Evolutionary conservation across 2,329 filamentous ascomycete genomes (phyloP).

Genomic region (Aspergillus ruber): DNA sequence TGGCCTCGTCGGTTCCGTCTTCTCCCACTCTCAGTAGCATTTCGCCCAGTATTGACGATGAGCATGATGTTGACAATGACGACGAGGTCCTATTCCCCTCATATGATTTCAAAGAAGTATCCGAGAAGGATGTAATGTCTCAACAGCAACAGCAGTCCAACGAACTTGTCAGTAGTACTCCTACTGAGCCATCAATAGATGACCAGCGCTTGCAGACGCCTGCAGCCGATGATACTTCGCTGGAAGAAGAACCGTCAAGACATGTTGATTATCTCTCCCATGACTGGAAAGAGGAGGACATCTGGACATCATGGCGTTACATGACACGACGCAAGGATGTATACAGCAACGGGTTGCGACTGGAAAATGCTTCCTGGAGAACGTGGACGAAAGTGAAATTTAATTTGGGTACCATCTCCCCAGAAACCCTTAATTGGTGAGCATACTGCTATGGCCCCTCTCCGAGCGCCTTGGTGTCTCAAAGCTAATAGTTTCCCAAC

Average conservation of each 20-base stretch:
- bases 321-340: slow-evolving; percentile 72
- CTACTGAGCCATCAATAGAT: slow-evolving; percentile 25
- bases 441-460: slow-evolving; percentile 23
- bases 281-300: slow-evolving; percentile 90
- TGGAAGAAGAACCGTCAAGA: slow-evolving; percentile 67
- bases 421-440: slow-evolving; percentile 89
- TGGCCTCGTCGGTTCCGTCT: slow-evolving; percentile 31
- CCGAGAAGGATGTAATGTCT: slow-evolving; percentile 33
- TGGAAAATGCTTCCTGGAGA: slow-evolving; percentile 96
- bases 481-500: slow-evolving; percentile 8
- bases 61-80: slow-evolving; percentile 15
- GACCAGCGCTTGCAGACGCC: slow-evolving; percentile 53
- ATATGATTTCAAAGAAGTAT: slow-evolving; percentile 41
- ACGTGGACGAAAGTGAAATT: slow-evolving; percentile 94
- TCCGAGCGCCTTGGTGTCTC: not conserved
- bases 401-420: slow-evolving; percentile 76
- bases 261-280: slow-evolving; percentile 96
- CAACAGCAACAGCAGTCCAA: slow-evolving; percentile 8
- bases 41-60: slow-evolving; percentile 26
- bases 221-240: slow-evolving; percentile 72
- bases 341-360: slow-evolving; percentile 71
- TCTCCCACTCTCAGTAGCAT: slow-evolving; percentile 34
- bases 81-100: slow-evolving; percentile 39
- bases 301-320: slow-evolving; percentile 95
- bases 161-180: slow-evolving; percentile 16